Evolutionary conservation across 495 filamentous ascomycete species (phyloP), one percentile per base, ranked within the genome.

Genomic region (Wilcoxina mikolae): DNA sequence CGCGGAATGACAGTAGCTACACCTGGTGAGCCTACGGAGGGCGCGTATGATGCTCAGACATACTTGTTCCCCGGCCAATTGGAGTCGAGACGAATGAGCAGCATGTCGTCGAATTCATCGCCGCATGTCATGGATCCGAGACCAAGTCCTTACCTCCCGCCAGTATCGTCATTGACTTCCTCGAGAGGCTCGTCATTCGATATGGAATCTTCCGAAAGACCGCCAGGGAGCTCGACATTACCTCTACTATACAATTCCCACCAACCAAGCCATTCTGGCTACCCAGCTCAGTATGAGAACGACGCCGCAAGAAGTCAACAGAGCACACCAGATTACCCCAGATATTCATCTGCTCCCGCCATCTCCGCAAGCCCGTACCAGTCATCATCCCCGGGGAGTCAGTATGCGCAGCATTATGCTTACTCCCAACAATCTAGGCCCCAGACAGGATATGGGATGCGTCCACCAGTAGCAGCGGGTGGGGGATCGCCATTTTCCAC

Each of bases 151-250:
- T 66, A 59, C 17, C 33, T 65, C 11, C 62, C 62, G 18, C 51
- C 63, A 20, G 63, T 65, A 54, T 44, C 51, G 23, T 65, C 62
- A 10, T 53, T 66, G n/a, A 58, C 63, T 41, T 59, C 59, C 33
- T 65, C 63, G 39, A 60, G 63, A 27, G 63, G 58, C 12, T 65
- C 63, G 29, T 65, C 63, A 22, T 59, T 64, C 33, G 62, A 61
- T 51, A 59, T 56, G 45, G 63, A 65, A 11, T 22, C 49, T 29
- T 50, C 53, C 4, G 60, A 64, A 24, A 56, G 60, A 35, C 39
- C 31, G 44, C 51, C 54, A 10, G 47, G 49, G 56, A 28, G 47
- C 41, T 31, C 61, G 33, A 58, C 52, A 55, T 35, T 62, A 23
- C 53, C 24, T 12, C 49, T 12, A 15, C 49, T 43, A 20, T 31